Conservation (phyloP, 164 flowering plant species). For the Tinospora cordifolia region DNA sequence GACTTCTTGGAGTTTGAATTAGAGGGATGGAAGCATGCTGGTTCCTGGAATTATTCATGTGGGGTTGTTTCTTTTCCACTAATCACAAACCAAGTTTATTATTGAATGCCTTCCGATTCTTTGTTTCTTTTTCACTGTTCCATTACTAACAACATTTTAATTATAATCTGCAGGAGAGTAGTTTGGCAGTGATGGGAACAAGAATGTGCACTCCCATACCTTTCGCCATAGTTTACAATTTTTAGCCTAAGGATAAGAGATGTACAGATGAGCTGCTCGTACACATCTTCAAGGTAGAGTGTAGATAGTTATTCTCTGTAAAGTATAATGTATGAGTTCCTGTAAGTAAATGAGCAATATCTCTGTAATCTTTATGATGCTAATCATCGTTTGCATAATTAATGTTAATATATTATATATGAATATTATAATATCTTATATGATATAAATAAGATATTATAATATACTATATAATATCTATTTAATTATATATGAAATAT, state of each 20-base stretch:
- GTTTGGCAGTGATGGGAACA: background rate
- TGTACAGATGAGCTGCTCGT: constrained; percentile 9
- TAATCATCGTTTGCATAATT: constrained; percentile 6
- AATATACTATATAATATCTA: too few relatives aligned
- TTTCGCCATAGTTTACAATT: background rate
- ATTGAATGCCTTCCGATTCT: background rate
- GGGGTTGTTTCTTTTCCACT: constrained; percentile 6
- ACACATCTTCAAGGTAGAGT: background rate
- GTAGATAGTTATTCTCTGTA: constrained; percentile 3
- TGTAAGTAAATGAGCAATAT: background rate
- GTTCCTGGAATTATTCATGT: constrained; percentile 16
- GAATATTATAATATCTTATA: too few relatives aligned
- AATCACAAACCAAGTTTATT: background rate
- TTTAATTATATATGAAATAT: too few relatives aligned
- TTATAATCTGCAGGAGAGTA: constrained; percentile 6
- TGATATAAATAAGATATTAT: too few relatives aligned
- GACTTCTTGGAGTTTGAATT: constrained; percentile 9
- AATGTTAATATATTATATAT: too few relatives aligned
- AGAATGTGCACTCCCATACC: background rate
- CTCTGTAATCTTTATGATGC: background rate
- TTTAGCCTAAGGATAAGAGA: background rate
- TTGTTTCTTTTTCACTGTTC: too few relatives aligned
- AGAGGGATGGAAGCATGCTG: constrained; percentile 6
- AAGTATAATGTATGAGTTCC: background rate
- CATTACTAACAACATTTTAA: background rate